These are phyloP conservation scores for Aspergillus coremiiformis DNA, from an alignment of 495 filamentous ascomycete genomes.

Conservation along the genomic window DNA sequence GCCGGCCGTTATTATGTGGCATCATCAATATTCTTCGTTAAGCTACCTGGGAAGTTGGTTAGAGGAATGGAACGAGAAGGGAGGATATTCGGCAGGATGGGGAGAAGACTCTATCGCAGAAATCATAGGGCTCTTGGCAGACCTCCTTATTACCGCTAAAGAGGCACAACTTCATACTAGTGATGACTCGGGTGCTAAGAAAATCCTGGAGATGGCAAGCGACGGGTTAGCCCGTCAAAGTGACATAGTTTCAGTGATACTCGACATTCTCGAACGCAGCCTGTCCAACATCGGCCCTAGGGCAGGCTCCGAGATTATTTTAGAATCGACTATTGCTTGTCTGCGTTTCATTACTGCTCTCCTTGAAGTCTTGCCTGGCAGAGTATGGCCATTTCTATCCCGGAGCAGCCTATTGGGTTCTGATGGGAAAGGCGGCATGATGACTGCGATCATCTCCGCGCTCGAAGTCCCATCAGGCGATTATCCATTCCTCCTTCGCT, in stretches of 20 bases:
- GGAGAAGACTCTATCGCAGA: constrained; percentile 49
- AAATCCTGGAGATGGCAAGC: constrained; percentile 62
- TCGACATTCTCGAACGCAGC: constrained; percentile 74
- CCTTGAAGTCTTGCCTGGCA: constrained; percentile 60
- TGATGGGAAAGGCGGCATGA: constrained; percentile 62
- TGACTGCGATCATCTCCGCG: constrained; percentile 64
- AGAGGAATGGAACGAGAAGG: constrained; percentile 43
- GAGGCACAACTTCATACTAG: constrained; percentile 18
- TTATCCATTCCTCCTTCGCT: constrained; percentile 69
- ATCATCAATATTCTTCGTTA: constrained; percentile 68
- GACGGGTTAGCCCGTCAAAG: constrained; percentile 62
- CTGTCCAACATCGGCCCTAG: constrained; percentile 54
- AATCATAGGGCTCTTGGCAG: constrained; percentile 55
- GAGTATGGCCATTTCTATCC: constrained; percentile 84
- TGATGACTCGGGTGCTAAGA: constrained; percentile 35
- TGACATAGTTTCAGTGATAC: constrained; percentile 74
- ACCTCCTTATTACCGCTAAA: constrained; percentile 41
- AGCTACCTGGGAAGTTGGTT: constrained; percentile 71
- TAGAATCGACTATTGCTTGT: constrained; percentile 63
- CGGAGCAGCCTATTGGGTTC: constrained; percentile 68
- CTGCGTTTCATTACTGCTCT: constrained; percentile 70
- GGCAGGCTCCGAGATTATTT: constrained; percentile 41
- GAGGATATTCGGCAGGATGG: constrained; percentile 29
- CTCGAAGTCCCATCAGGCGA: constrained; percentile 67
- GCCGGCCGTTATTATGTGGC: constrained; percentile 59